Evolutionary conservation across 345 rosid genomes (phyloP), one percentile per base, ranked within the genome.

Genomic region (Citrus cavaleriei): DNA sequence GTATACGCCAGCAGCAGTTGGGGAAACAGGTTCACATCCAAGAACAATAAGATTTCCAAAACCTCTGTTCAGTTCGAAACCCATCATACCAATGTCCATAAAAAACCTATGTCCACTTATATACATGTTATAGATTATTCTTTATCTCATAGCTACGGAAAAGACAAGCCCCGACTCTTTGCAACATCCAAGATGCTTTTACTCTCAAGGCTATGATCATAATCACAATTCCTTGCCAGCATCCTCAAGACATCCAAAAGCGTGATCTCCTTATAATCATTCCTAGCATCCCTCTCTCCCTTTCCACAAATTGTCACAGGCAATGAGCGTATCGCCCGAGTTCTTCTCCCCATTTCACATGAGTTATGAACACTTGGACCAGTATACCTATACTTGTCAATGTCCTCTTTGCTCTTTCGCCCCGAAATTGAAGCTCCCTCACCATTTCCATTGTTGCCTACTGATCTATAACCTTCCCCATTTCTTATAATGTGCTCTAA

Each of bases 211-310:
- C 30, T 19, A 10, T 25, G 76, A 63, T 81, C 83, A 35, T 21
- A 19, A 32, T 40, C 59, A 60, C 49, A 18, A 14, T 75, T 68
- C 65, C 49, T 30, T 30, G 77, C 51, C 59, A 85, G 76, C 68
- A 69, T 27, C 61, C 55, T 70, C 82, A 88, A 76, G 64, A 85
- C 71, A 63, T 84, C 79, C 40, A 81, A 76, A 40, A 84, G 63
- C 7, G 70, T 37, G 59, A 77, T 4, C 75, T 78, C 30, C 64
- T 7, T 42, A 10, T 4, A 7, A 22, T 72, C 30, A 68, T 63
- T 66, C 22, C 27, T 35, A 0, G 19, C 78, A 75, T 25, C 19
- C 57, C 61, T 72, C 70, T 37, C 74, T 10, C 7, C 14, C 27
- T 19, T 67, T 69, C 63, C 77, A 19, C 37, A 21, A 34, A 83